phyloP scores from a whole-genome alignment of 2,329 filamentous ascomycete species.

The Diplocarpon rosae region DNA sequence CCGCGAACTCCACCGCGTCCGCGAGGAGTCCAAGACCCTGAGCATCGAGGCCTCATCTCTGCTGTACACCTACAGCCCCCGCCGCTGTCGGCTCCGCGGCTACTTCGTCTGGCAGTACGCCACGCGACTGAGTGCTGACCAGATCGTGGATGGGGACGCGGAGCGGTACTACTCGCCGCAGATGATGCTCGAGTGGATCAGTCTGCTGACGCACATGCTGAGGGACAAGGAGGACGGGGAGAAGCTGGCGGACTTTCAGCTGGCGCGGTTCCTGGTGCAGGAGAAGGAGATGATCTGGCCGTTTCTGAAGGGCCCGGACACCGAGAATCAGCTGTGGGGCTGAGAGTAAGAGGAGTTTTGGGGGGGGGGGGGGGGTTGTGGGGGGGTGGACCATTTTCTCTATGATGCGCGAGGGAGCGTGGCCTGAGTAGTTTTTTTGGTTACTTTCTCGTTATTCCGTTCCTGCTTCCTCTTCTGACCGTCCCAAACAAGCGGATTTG shows the following conservation, averaged over 20 bases:
- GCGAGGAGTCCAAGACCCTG: background rate
- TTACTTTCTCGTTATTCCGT: no score
- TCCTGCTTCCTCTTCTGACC: no score
- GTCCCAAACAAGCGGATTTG: no score
- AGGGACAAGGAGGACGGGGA: background rate
- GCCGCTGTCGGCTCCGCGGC: background rate
- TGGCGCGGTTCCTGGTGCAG: background rate
- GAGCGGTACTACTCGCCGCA: background rate
- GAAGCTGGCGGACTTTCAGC: background rate
- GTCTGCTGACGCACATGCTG: background rate
- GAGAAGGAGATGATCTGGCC: background rate
- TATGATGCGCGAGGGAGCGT: no score
- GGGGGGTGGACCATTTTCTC: no score
- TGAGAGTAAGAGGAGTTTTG: no score
- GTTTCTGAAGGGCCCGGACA: background rate
- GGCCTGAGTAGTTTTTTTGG: no score
- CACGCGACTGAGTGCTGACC: background rate
- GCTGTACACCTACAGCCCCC: background rate
- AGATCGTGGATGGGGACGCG: background rate
- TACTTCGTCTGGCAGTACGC: background rate
- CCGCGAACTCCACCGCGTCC: background rate
- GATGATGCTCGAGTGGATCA: constrained; percentile 1
- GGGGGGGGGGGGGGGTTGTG: no score
- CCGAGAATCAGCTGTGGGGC: no score
- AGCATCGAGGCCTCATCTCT: background rate